These are phyloP conservation scores for Talaromyces sp. DNA, from an alignment of 2,329 filamentous ascomycete species.

Conservation along the genomic window DNA sequence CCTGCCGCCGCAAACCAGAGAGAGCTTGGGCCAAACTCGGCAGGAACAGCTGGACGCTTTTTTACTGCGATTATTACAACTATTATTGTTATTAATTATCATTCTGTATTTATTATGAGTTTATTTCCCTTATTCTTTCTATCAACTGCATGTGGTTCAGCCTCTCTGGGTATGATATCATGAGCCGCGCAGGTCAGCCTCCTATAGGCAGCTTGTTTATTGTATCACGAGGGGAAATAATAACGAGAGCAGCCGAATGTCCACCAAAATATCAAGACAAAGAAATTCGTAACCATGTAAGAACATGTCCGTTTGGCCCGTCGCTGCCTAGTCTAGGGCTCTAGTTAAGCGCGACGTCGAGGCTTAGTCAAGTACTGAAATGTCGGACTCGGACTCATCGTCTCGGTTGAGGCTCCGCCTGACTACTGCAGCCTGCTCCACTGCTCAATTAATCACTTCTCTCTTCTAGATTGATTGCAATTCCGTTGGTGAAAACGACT, in stretches of 20 bases:
- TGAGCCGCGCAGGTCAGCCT: background rate
- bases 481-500: background rate
- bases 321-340: background rate
- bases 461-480: background rate
- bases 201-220: background rate
- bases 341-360: too few species aligned
- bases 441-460: background rate
- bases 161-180: background rate
- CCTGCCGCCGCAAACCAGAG: background rate
- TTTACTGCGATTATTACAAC: too few species aligned
- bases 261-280: too few species aligned
- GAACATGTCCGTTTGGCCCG: background rate
- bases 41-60: background rate
- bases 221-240: too few species aligned
- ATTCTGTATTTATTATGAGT: background rate
- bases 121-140: background rate
- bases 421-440: background rate
- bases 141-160: too few species aligned
- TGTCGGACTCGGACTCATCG: too few species aligned
- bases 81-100: background rate
- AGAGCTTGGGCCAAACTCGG: background rate
- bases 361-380: too few species aligned
- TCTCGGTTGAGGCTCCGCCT: constrained; percentile 1
- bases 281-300: too few species aligned
- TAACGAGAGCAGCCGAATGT: too few species aligned